These are phyloP conservation scores for Stachybotrys chlorohalonatus DNA, from an alignment of 2,329 filamentous ascomycete species.

Conservation along the genomic window DNA sequence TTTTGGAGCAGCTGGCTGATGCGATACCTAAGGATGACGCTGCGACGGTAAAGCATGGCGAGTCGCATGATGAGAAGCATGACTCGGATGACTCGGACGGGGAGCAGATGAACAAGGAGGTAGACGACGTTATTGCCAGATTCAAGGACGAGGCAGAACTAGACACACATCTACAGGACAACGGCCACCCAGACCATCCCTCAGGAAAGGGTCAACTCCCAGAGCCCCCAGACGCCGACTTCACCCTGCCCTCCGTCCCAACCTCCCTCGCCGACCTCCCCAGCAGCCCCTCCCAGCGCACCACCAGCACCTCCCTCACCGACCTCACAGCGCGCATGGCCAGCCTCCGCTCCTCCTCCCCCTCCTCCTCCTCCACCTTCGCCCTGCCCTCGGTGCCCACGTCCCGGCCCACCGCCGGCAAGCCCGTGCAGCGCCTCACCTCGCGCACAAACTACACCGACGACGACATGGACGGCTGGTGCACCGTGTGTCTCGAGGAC, in stretches of 20 bases:
- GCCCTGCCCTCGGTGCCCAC: slow-evolving; percentile 41
- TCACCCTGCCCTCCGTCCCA: slow-evolving; percentile 39
- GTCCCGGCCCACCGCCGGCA: slow-evolving; percentile 32
- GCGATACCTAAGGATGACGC: slow-evolving; percentile 19
- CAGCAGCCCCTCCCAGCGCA: slow-evolving; percentile 9
- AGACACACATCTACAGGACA: slow-evolving; percentile 12
- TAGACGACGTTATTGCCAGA: slow-evolving; percentile 34
- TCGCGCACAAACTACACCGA: slow-evolving; percentile 46
- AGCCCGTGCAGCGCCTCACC: slow-evolving; percentile 26
- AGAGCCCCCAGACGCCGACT: slow-evolving; percentile 14
- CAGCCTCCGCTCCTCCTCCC: slow-evolving; percentile 31
- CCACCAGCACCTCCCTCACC: slow-evolving; percentile 21
- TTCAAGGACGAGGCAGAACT: slow-evolving; percentile 37
- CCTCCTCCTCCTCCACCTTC: slow-evolving; percentile 25
- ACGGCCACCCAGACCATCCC: slow-evolving; percentile 5
- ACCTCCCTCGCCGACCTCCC: slow-evolving; percentile 29
- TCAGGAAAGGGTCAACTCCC: background rate
- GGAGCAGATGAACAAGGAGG: slow-evolving; percentile 35
- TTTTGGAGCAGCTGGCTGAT: slow-evolving; percentile 26
- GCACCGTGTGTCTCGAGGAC: slow-evolving; percentile 73
- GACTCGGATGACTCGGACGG: slow-evolving; percentile 39
- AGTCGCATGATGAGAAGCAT: slow-evolving; percentile 4
- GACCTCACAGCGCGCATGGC: slow-evolving; percentile 44
- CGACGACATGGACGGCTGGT: slow-evolving; percentile 67
- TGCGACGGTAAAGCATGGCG: background rate